Base-by-base conservation (phyloP, 306 rosid genomes). In the Glycine soja region DNA sequence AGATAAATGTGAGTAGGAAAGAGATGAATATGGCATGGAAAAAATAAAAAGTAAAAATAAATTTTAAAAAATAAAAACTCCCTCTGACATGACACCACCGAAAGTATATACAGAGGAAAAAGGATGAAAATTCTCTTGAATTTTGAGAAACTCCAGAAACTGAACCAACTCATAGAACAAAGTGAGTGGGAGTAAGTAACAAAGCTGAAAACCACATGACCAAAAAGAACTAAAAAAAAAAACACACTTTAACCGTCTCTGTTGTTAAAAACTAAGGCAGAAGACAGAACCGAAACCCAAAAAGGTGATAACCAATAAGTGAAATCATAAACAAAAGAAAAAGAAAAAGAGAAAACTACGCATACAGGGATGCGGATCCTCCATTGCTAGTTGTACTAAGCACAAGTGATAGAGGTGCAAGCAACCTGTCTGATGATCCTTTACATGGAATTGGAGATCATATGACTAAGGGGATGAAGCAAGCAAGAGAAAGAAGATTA, bases 321-420 rank as follows among this genome's bases (percentile, higher is more conserved):
- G 42, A 18, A 79, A 7, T 19, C 11, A 19, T n/a, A 46, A 46
- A 43, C 24, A 47, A 38, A 38, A 38, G 4, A 3, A 3, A 38
- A 38, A 58, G n/a, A 74, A 51, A 11, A 30, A 53, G 34, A 62
- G 53, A 63, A 71, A 77, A 42, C 18, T 8, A 46, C n/a, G 14
- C 68, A 79, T 69, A 70, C 71, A 69, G 75, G 58, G 68, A 68
- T 80, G 82, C 81, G 52, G 81, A 80, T 79, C 84, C 80, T 73
- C 38, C 52, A 74, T 14, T 67, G 42, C 2, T 1, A 66, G 59
- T 8, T 46, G 24, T 12, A 8, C 50, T 75, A 52, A 48, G 36
- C 78, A 59, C 78, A 59, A 79, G 53, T n/a, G n/a, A n/a, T n/a
- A n/a, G n/a, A n/a, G n/a, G n/a, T n/a, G n/a, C n/a, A n/a, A n/a